Evolutionary conservation across 345 rosid species (phyloP).

Genomic region (Acer campestre): DNA sequence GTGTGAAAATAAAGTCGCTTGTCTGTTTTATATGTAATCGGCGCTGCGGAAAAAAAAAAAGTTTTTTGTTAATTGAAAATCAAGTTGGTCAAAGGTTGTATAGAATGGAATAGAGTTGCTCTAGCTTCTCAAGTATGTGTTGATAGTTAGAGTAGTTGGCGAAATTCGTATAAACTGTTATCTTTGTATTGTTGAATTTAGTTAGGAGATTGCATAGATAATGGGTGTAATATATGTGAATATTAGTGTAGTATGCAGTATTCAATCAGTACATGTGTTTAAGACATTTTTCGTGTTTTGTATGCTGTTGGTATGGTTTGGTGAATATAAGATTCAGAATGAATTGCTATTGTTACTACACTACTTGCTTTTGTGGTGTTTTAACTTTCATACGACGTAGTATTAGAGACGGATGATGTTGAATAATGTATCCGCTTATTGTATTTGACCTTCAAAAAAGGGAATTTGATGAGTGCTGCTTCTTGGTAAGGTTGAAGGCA

Average conservation of each 20-base stretch:
- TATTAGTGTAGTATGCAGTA: neutral
- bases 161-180: neutral
- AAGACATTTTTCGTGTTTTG: neutral
- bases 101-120: neutral
- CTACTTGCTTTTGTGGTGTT: neutral
- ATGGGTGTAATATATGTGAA: neutral
- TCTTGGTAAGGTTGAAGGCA: constrained; percentile 91
- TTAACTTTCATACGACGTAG: neutral
- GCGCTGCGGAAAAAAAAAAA: neutral
- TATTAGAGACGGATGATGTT: neutral
- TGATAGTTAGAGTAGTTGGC: neutral
- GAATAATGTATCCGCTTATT: constrained; percentile 17
- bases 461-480: constrained; percentile 51
- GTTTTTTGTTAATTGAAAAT: too few relatives aligned
- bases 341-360: neutral
- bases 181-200: neutral
- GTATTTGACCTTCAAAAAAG: constrained; percentile 37
- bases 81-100: neutral
- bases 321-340: neutral
- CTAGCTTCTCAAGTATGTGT: neutral
- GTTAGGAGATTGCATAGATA: neutral
- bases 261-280: constrained; percentile 1
- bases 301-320: neutral
- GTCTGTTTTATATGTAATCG: neutral
- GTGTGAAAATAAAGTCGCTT: constrained; percentile 1